Evolutionary conservation across 192 early-diverging fungal genomes (phyloP), one percentile per base, ranked within the genome.

Genomic region (Spizellomyces punctatus): DNA sequence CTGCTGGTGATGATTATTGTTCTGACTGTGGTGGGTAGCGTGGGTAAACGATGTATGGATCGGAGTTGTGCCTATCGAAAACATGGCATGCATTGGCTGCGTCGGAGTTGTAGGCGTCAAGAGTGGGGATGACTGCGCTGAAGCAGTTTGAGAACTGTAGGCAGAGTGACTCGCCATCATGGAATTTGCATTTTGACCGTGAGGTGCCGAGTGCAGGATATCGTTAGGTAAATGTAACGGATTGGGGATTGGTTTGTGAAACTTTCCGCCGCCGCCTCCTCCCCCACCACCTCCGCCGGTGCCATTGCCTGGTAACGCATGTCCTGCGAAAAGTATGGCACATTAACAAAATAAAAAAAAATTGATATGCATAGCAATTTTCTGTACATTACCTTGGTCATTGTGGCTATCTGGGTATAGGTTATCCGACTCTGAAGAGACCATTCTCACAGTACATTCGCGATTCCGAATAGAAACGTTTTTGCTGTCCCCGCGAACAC

Each of bases 191-290:
- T 36, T 0, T 36, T 36, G 27, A 42, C 36, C 19, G 36, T 14
- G 67, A 27, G 67, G 10, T 14, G 68, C n/a, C 19, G 62, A 56
- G 10, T 64, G 70, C 16, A 72, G 62, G 45, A 72, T 72, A 27
- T 72, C 70, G 70, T 72, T 72, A 5, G 70, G 70, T 43, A 72
- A 54, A 52, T 72, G 70, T n/a, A 72, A 54, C 9, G 70, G 70
- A 49, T 72, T 72, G 5, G 70, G 70, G 58, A 58, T 56, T n/a
- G 60, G 70, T 42, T 72, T 72, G 52, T 72, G 49, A 16, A 22
- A 68, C 55, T 68, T 68, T 6, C 8, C 52, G 12, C 19, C 41
- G 42, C 6, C 62, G 44, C n/a, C n/a, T 7, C n/a, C 76, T 0
- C 62, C 82, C 6, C 62, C 62, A 8, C 59, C 59, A 61, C 84